Evolutionary conservation across 441 rosid species (phyloP).

Genomic region (Cnidoscolus chayamansa): DNA sequence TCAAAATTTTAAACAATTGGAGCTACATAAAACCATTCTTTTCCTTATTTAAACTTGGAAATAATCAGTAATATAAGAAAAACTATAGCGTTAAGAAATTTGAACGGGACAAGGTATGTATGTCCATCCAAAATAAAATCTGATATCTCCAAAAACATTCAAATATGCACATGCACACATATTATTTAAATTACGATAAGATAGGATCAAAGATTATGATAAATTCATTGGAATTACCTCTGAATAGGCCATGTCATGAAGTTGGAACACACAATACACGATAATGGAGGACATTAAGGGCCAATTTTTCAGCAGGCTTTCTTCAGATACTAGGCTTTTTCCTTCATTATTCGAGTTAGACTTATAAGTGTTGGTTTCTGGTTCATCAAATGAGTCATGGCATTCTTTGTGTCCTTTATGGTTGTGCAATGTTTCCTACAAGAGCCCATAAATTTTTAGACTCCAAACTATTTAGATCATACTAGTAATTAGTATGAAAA

Average conservation of each 20-base stretch:
- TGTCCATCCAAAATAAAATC: neutral
- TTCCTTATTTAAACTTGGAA: neutral
- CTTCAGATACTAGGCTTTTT: slow-evolving; percentile 18
- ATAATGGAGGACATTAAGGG: slow-evolving; percentile 49
- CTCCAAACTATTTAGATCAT: neutral
- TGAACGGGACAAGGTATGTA: neutral
- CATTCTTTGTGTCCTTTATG: slow-evolving; percentile 27
- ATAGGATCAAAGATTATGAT: neutral
- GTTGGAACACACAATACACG: slow-evolving; percentile 49
- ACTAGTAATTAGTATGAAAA: neutral
- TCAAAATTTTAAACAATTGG: neutral
- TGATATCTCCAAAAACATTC: neutral
- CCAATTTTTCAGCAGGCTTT: slow-evolving; percentile 47
- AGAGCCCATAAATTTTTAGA: slow-evolving; percentile 7
- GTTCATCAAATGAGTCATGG: slow-evolving; percentile 22
- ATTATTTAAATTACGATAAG: neutral
- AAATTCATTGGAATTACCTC: slow-evolving; percentile 31
- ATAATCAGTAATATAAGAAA: neutral
- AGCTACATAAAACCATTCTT: neutral
- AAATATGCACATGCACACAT: neutral
- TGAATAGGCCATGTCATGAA: slow-evolving; percentile 60
- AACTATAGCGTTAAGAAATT: neutral
- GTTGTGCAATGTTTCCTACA: slow-evolving; percentile 48
- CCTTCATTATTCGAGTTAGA: slow-evolving; percentile 17
- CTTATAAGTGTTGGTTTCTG: slow-evolving; percentile 2